Evolutionary conservation across 2,329 filamentous ascomycete species (phyloP).

Genomic region (Colletotrichum neosansevieriae): DNA sequence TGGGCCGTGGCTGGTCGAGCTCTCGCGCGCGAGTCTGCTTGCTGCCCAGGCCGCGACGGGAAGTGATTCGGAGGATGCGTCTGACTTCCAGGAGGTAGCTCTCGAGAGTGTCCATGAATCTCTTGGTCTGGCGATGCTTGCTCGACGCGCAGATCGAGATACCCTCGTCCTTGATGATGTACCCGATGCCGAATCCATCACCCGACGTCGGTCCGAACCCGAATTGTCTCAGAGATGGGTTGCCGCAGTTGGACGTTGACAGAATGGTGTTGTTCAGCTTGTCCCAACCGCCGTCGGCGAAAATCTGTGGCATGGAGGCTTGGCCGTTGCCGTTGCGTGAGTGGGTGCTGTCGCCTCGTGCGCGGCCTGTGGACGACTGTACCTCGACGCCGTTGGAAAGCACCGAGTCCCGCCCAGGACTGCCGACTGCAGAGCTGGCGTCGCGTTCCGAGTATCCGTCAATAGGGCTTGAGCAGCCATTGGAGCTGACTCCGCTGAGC

Average conservation of each 20-base stretch:
- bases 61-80: conserved; percentile 80
- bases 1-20: conserved; percentile 57
- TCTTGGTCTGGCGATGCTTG: conserved; percentile 92
- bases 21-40: conserved; percentile 66
- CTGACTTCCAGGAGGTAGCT: conserved; percentile 92
- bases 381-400: conserved; percentile 54
- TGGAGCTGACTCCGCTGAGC: conserved; percentile 66
- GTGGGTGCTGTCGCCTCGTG: conserved; percentile 66
- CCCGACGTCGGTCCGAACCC: conserved; percentile 95
- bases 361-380: conserved; percentile 40
- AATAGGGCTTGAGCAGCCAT: conserved; percentile 73
- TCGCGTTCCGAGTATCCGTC: conserved; percentile 63
- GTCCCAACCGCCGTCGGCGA: conserved; percentile 92
- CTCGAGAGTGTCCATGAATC: conserved; percentile 91
- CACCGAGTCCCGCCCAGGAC: conserved; percentile 65
- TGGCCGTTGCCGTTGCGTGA: conserved; percentile 57
- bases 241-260: conserved; percentile 98
- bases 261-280: conserved; percentile 94
- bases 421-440: conserved; percentile 60
- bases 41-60: conserved; percentile 52
- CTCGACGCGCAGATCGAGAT: conserved; percentile 93
- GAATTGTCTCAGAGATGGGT: conserved; percentile 93
- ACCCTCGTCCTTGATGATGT: conserved; percentile 96
- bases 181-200: conserved; percentile 96
- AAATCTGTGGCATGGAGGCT: conserved; percentile 78